Conservation (phyloP, 2,329 filamentous ascomycete species). For the Cladophialophora immunda region DNA sequence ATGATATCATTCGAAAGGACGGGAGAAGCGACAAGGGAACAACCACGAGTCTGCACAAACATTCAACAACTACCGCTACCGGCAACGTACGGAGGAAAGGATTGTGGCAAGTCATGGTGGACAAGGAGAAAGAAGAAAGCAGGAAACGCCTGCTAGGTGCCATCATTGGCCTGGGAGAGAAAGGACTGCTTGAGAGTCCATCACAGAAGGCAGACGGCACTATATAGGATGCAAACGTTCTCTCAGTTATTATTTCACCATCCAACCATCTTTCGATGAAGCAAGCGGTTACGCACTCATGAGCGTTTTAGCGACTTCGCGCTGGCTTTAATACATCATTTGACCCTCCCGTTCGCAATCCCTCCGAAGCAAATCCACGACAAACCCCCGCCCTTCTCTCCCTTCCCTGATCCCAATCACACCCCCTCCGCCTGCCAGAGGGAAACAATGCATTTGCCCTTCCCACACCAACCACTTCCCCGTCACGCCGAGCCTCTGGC, state of each 20-base stretch:
- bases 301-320: background rate
- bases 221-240: background rate
- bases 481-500: constrained; percentile 52
- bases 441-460: constrained; percentile 68
- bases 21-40: constrained; percentile 31
- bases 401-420: constrained; percentile 58
- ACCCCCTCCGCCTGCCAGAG: constrained; percentile 59
- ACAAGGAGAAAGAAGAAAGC: constrained; percentile 54
- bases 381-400: constrained; percentile 53
- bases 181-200: constrained; percentile 47
- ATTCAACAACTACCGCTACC: background rate
- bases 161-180: constrained; percentile 53
- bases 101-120: constrained; percentile 55
- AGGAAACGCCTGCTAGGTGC: constrained; percentile 52
- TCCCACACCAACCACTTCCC: constrained; percentile 68
- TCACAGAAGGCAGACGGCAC: background rate
- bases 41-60: constrained; percentile 41
- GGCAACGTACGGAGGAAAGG: constrained; percentile 47
- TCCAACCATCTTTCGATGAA: background rate
- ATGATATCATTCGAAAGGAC: constrained; percentile 43
- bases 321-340: background rate
- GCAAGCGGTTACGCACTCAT: background rate
- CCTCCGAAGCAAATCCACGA: constrained; percentile 43
- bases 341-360: constrained; percentile 16
- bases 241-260: background rate